Conservation (phyloP, 345 rosid genomes). For the Gossypioides kirkii region DNA sequence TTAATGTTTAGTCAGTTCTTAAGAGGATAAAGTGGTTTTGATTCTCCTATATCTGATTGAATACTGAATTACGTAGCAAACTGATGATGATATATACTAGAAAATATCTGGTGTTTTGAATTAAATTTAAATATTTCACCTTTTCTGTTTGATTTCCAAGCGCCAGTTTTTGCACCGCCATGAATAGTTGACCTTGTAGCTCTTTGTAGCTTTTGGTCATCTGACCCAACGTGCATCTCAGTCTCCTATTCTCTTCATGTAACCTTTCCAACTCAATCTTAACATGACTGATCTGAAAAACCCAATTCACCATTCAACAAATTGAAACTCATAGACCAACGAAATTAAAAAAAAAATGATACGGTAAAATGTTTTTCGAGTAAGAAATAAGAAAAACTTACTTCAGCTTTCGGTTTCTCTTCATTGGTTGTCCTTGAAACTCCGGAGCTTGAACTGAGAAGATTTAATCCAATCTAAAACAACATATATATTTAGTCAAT, state of each 20-base stretch:
- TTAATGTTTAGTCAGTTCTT: too few species aligned
- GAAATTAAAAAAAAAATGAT: neutral
- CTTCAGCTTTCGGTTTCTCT: conserved; percentile 39
- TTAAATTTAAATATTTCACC: neutral
- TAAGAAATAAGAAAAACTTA: conserved; percentile 24
- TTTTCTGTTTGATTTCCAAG: neutral
- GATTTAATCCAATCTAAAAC: conserved; percentile 52
- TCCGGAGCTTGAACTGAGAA: conserved; percentile 41
- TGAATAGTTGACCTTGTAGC: conserved; percentile 55
- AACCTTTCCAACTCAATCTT: conserved; percentile 48
- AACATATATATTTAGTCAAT: neutral
- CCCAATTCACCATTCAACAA: neutral
- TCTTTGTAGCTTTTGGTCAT: conserved; percentile 46
- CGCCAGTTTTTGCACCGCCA: conserved; percentile 14
- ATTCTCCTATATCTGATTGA: too few species aligned
- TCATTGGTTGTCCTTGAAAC: conserved; percentile 25
- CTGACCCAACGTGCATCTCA: conserved; percentile 60
- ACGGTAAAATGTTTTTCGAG: neutral
- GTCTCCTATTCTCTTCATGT: conserved; percentile 63
- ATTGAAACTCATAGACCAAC: neutral
- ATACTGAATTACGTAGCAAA: neutral
- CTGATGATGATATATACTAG: neutral
- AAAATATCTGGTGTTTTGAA: neutral
- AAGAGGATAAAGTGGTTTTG: too few species aligned
- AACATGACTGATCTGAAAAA: conserved; percentile 17